These are phyloP conservation scores for Capsicum rhomboideum DNA, from an alignment of 257 asterid species.

Conservation along the genomic window DNA sequence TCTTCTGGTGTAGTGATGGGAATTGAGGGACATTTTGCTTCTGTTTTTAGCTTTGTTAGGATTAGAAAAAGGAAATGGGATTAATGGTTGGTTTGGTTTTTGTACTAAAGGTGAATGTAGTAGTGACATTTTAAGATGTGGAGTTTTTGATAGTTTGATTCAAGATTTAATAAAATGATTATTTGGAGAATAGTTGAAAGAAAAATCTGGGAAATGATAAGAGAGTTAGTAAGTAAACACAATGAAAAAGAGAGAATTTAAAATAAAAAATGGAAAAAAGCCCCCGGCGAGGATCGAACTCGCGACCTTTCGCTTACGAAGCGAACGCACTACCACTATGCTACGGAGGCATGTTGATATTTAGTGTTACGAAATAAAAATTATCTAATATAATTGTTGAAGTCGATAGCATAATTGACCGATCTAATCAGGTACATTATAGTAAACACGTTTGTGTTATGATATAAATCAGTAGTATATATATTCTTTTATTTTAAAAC, in stretches of 20 bases:
- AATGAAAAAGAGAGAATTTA: not conserved
- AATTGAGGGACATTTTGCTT: slow-evolving; percentile 3
- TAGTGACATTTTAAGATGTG: slow-evolving; percentile 6
- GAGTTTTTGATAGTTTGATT: not conserved
- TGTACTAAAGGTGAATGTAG: slow-evolving; percentile 11
- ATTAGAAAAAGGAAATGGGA: not conserved
- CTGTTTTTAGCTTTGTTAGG: slow-evolving; percentile 4
- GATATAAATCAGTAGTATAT: not conserved
- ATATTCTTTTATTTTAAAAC: not conserved
- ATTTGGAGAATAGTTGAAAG: not conserved
- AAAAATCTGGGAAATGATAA: too few species aligned
- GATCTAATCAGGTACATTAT: not conserved
- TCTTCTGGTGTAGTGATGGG: slow-evolving; percentile 20
- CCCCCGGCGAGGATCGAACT: slow-evolving; percentile 99
- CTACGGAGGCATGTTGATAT: slow-evolving; percentile 41
- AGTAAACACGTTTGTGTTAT: too few species aligned
- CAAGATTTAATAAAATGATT: not conserved
- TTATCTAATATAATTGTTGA: too few species aligned
- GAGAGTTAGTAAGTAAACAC: not conserved
- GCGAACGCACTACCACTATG: slow-evolving; percentile 99
- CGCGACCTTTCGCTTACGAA: slow-evolving; percentile 99
- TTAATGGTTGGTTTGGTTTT: slow-evolving; percentile 5
- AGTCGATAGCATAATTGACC: too few species aligned
- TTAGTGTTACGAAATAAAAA: fast-evolving
- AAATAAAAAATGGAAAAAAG: not conserved